Evolutionary conservation across 192 early-diverging fungal genomes (phyloP), one percentile per base, ranked within the genome.

Genomic region (Rhizoclosmatium sp.): DNA sequence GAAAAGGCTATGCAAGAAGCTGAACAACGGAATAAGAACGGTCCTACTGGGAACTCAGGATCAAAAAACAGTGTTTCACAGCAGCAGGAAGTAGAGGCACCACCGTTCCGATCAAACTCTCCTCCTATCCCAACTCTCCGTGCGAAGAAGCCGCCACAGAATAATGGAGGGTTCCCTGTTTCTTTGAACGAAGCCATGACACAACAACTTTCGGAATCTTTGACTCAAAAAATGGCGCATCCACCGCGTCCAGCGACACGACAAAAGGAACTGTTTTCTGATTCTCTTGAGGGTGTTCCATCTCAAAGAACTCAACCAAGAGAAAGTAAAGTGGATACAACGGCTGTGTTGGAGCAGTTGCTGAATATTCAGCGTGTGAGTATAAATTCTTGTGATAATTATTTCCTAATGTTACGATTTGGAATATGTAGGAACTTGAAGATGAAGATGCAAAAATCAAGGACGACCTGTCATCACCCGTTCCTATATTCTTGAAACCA

Each of bases 331-430:
- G 59, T 54, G 2, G 75, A 76, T 21, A 65, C 46, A 12, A 71
- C 75, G 46, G 59, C 75, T 51, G 75, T 76, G 9, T 76, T 76
- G 51, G 31, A 76, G 75, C 75, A 76, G 39, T 46, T 76, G n/a
- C 49, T 76, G 12, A 66, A 23, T 23, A 76, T 76, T 66, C 75
- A 76, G 44, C 19, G 67, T 1, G 72, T 74, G 19, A 23, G 41
- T 61, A n/a, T 23, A 16, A 69, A 41, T 2, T 69, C 42, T 74
- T 45, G 3, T 31, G 2, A 12, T 19, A 54, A 7, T 42, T 56
- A 31, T 12, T 71, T 41, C 4, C 16, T 69, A 23, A 9, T 12
- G 68, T 16, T 44, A 66, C 40, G 12, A 14, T 2, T 2, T 45
- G 19, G 14, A 48, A 2, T 23, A 71, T n/a, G 12, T 19, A 69